Base-by-base conservation (phyloP, 306 rosid species). In the Dalbergia cochinchinensis region DNA sequence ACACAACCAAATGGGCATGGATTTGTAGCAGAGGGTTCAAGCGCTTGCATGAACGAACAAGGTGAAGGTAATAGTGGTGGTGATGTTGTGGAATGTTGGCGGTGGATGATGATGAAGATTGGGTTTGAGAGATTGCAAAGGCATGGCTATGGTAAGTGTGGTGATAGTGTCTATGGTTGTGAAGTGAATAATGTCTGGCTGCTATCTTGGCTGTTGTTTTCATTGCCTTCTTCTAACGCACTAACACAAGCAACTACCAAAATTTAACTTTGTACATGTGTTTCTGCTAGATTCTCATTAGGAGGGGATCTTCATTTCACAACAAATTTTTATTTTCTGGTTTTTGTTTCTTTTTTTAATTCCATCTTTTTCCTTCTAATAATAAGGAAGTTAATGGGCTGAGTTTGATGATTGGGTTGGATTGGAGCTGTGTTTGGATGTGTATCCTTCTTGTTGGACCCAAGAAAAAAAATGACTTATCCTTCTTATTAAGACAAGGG, bases 1-100 rank as follows among this genome's bases (percentile, higher is more conserved):
- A 86, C 37, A 88, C 85, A 65, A 88, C 11, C 44, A 91, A 60
- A 18, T 44, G 86, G 75, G 85, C 86, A 69, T 91, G 92, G 73
- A 89, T 72, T 88, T 88, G 95, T 73, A 85, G 86, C 37, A 89
- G 78, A 68, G 86, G 78, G 78, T 89, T 89, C 61, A 89, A 78
- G 77, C 86, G 70, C 79, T 85, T 80, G 80, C 93, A 90, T 11
- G 90, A 83, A 71, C 80, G 75, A 45, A 89, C 84, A 35, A 90
- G 85, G 31, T 71, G 80, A 79, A 81, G 77, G 83, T 83, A 83
- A 61, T 68, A 74, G 19, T 67, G 18, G 60, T 42, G 54, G 48
- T 42, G 69, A 44, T 64, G 76, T 44, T 63, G 77, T 9, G 70
- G 37, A 78, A 45, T 67, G 45, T 12, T 53, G 65, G 60, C 26